Evolutionary conservation across 495 filamentous ascomycete species (phyloP).

Genomic region (Xylaria cubensis): DNA sequence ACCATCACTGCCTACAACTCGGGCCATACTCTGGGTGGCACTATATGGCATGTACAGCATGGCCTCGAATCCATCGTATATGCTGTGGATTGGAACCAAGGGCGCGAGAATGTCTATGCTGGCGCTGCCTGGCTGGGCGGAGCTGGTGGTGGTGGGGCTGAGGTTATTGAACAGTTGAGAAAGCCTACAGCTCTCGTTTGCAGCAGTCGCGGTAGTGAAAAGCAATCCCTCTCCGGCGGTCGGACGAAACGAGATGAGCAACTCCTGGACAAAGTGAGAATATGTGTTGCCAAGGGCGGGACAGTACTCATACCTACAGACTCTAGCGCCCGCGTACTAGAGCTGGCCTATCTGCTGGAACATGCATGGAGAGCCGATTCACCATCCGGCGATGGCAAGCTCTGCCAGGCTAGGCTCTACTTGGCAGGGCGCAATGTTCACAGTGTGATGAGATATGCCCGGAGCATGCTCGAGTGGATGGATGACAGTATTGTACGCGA

Average conservation of each 20-base stretch:
- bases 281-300: slow-evolving; percentile 77
- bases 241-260: slow-evolving; percentile 83
- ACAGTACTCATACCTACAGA: slow-evolving; percentile 96
- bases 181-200: slow-evolving; percentile 94
- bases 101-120: slow-evolving; percentile 87
- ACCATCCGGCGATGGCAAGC: slow-evolving; percentile 63
- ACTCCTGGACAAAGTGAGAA: slow-evolving; percentile 81
- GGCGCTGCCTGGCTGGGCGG: slow-evolving; percentile 93
- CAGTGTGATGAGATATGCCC: slow-evolving; percentile 83
- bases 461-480: slow-evolving; percentile 99
- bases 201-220: slow-evolving; percentile 80
- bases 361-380: slow-evolving; percentile 79
- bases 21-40: slow-evolving; percentile 93
- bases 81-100: slow-evolving; percentile 97
- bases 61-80: slow-evolving; percentile 97
- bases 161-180: slow-evolving; percentile 89
- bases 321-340: slow-evolving; percentile 91
- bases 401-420: slow-evolving; percentile 76
- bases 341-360: slow-evolving; percentile 90
- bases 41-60: slow-evolving; percentile 99
- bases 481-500: slow-evolving; percentile 90
- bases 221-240: slow-evolving; percentile 70
- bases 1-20: slow-evolving; percentile 97
- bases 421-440: slow-evolving; percentile 80
- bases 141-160: slow-evolving; percentile 75